Evolutionary conservation across 768 basidiomycete species (phyloP), one percentile per base, ranked within the genome.

Genomic region (Nidularia pulvinata): DNA sequence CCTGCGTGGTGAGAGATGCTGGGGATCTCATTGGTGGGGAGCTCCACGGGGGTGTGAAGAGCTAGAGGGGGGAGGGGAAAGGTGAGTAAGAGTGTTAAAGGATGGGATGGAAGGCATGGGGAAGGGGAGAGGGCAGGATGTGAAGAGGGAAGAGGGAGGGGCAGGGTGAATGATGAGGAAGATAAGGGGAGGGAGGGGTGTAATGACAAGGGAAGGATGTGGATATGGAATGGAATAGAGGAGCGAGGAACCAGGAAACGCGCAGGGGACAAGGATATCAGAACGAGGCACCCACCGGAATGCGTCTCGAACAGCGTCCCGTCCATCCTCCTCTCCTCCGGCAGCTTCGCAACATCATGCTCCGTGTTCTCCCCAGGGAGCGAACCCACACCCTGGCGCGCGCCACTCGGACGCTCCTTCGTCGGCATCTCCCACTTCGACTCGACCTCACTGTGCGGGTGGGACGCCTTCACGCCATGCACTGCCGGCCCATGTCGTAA

Each of bases 321-420:
- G 34, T 63, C 59, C 54, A 55, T 39, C 19, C 43, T 25, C 5
- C 73, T 67, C 48, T 82, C 80, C 6, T 81, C 77, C 1, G 81
- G 81, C 1, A 82, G 62, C 46, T 70, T 70, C 6, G 79, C 74
- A 4, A 83, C 77, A 3, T 69, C 71, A 3, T 69, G 60, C 57
- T 82, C 81, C 22, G 61, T 68, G 22, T 63, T 56, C 16, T 62
- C 62, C 4, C 81, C 81, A 5, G 81, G 81, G 4, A 83, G 66
- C 1, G 79, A 74, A 11, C 82, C 81, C 1, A 79, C 75, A 9
- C 80, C 81, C 0, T 63, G 66, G 0, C 57, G 57, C 1, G 76
- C 69, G 25, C 59, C 63, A 25, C 65, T 60, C 0, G 73, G 73
- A 30, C 62, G 61, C 9, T 63, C 51, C 48, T 74, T 69, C 14